Percentiles rank a stretch among this genome's conserved stretches.
These are phyloP conservation scores for Lasiosphaeria hispida DNA, from an alignment of 495 filamentous ascomycete genomes.

Conservation along the genomic window DNA sequence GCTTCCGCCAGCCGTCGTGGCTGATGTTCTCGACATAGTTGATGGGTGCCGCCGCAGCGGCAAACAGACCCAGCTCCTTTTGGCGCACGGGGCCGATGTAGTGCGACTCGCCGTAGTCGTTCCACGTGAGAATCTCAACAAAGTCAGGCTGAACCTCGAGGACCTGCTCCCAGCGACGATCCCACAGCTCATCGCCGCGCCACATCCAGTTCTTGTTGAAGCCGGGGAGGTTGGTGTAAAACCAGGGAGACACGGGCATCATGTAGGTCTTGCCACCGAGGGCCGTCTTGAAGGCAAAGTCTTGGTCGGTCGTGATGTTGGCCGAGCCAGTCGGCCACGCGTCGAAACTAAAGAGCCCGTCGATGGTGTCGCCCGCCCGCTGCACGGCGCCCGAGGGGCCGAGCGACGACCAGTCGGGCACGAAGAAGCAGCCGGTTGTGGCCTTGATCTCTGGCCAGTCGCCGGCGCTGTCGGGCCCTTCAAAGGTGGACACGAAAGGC, in stretches of 20 bases:
- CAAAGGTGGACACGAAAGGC: slow-evolving; percentile 15
- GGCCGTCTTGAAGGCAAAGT: slow-evolving; percentile 24
- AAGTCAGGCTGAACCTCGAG: slow-evolving; percentile 2
- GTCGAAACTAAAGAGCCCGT: slow-evolving; percentile 40
- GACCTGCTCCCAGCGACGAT: slow-evolving; percentile 4
- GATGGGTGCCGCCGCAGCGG: slow-evolving; percentile 34
- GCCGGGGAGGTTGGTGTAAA: slow-evolving; percentile 57
- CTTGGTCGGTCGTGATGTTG: slow-evolving; percentile 42
- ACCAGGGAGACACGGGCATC: slow-evolving; percentile 65
- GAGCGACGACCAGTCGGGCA: slow-evolving; percentile 27
- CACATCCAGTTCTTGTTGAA: slow-evolving; percentile 9
- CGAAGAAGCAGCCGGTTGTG: slow-evolving; percentile 27
- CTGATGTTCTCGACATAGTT: slow-evolving; percentile 35
- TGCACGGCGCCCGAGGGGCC: slow-evolving; percentile 11
- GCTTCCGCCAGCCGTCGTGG: slow-evolving; percentile 54
- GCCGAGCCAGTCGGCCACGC: slow-evolving; percentile 43
- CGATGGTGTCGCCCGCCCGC: slow-evolving; percentile 17
- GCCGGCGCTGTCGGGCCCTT: slow-evolving; percentile 20
- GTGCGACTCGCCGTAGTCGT: slow-evolving; percentile 52
- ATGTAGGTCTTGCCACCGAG: slow-evolving; percentile 34
- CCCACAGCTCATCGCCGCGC: slow-evolving; percentile 57
- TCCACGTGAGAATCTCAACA: slow-evolving; percentile 10
- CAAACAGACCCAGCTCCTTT: slow-evolving; percentile 44
- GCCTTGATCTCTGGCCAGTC: slow-evolving; percentile 30
- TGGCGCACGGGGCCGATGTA: slow-evolving; percentile 53